Percentiles rank a stretch among this genome's conserved stretches.
phyloP scores from a whole-genome alignment of 2,329 filamentous ascomycete species.

The Fusarium secorum region DNA sequence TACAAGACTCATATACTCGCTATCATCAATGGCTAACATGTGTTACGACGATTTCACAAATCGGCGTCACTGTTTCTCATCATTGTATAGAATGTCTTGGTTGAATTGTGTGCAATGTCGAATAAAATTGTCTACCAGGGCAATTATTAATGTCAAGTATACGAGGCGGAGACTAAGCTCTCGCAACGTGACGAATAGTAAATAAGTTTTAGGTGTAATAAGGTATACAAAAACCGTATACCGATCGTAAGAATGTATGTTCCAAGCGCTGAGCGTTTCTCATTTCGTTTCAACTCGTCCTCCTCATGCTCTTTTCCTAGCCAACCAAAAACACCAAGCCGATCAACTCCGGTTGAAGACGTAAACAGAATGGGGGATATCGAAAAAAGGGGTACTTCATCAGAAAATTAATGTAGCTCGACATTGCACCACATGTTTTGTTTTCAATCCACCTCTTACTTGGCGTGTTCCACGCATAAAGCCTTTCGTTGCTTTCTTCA shows the following conservation, averaged over 20 bases:
- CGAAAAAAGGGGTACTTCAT: slow-evolving; percentile 37
- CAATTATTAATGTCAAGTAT: slow-evolving; percentile 44
- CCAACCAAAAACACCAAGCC: slow-evolving; percentile 39
- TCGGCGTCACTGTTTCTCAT: neutral
- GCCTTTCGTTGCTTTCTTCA: slow-evolving; percentile 33
- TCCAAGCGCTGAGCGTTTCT: slow-evolving; percentile 37
- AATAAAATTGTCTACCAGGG: slow-evolving; percentile 47
- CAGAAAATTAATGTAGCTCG: slow-evolving; percentile 39
- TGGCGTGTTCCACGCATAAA: slow-evolving; percentile 9
- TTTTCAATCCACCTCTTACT: slow-evolving; percentile 10
- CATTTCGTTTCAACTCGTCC: slow-evolving; percentile 30
- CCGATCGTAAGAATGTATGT: slow-evolving; percentile 29
- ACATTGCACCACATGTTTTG: slow-evolving; percentile 37
- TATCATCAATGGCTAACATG: neutral
- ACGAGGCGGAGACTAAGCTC: slow-evolving; percentile 34
- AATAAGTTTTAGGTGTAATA: slow-evolving; percentile 39
- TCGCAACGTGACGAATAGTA: slow-evolving; percentile 38
- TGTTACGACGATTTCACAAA: neutral
- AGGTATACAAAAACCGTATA: slow-evolving; percentile 31
- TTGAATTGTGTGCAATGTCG: slow-evolving; percentile 40
- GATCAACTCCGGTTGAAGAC: slow-evolving; percentile 39
- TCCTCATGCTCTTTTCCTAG: slow-evolving; percentile 23
- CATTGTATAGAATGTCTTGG: neutral
- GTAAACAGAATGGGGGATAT: slow-evolving; percentile 36
- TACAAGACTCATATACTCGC: neutral